Base-by-base conservation (phyloP, 768 basidiomycete genomes). In the Ramaria rubella region DNA sequence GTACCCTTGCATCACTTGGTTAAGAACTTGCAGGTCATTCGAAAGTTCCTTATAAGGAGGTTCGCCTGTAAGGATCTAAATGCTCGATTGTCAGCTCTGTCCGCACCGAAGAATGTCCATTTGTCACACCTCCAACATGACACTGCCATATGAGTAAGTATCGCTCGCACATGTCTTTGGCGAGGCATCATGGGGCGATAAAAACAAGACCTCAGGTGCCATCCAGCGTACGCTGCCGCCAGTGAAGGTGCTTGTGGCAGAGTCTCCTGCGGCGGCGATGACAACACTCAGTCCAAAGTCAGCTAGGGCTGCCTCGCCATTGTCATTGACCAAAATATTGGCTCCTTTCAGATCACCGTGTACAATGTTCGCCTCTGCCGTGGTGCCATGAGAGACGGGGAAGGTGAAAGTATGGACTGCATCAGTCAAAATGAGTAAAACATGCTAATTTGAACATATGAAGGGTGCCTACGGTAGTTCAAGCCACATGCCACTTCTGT, bases 261-360 rank as follows among this genome's bases (percentile, higher is more conserved):
- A 49, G 12, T 48, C 21, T 26, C 45, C 44, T 5, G 46, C 46
- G 43, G 31, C 44, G 15, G 30, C 46, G 33, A 49, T 12, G 27
- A 57, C 38, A 17, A 21, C 26, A 26, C 45, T 31, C 44, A 57
- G 12, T 8, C 55, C 55, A 34, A 57, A 57, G 50, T 57, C 55
- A 1, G 55, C 49, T 27, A 57, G 36, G 15, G 45, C 44, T 49
- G 55, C 55, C 46, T 57, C 55, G 29, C 49, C 55, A 34, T 26
- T 21, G 24, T 45, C 55, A 26, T 57, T 57, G 30, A 57, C 55
- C 23, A 57, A 33, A 30, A 57, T 48, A 19, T 57, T 57, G 26
- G 55, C 55, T 34, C 55, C 55, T 57, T 57, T 57, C 4, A 57
- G 27, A 36, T 57, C 55, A 23, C 55, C 55, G 12, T 57, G 55